phyloP scores from a whole-genome alignment of 441 rosid species.

The Populus hybrid region DNA sequence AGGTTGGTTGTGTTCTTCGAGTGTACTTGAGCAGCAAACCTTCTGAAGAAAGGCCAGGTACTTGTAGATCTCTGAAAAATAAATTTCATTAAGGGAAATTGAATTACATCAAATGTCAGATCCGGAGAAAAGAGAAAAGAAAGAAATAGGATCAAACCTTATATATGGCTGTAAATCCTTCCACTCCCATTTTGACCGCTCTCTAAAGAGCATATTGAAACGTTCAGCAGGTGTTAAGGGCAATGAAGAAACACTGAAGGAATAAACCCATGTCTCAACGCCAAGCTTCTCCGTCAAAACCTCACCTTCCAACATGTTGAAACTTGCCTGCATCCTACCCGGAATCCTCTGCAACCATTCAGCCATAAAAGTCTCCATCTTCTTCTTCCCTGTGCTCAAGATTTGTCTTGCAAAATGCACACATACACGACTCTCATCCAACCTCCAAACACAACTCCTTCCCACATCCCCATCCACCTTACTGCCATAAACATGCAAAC shows the following conservation, averaged over 20 bases:
- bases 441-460: constrained; percentile 40
- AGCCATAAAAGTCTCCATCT: constrained; percentile 57
- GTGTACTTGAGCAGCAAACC: constrained; percentile 84
- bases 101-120: background rate
- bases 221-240: constrained; percentile 75
- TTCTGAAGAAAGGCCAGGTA: constrained; percentile 83
- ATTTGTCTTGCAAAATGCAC: constrained; percentile 70
- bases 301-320: constrained; percentile 86
- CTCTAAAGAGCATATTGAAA: constrained; percentile 59
- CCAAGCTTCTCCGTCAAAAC: constrained; percentile 77
- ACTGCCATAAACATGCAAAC: constrained; percentile 54
- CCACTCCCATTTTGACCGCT: constrained; percentile 81
- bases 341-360: constrained; percentile 72
- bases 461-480: constrained; percentile 35
- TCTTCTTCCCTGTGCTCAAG: constrained; percentile 58
- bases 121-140: background rate
- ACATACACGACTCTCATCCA: constrained; percentile 66
- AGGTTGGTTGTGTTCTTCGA: constrained; percentile 63
- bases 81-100: background rate
- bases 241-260: constrained; percentile 60
- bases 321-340: constrained; percentile 55
- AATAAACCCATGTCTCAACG: constrained; percentile 63
- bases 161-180: constrained; percentile 84
- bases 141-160: constrained; percentile 38
- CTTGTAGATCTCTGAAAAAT: constrained; percentile 63